Evolutionary conservation across 805 yeast genomes (phyloP), one percentile per base, ranked within the genome.

Genomic region (Metschnikowia bowlesiae): DNA sequence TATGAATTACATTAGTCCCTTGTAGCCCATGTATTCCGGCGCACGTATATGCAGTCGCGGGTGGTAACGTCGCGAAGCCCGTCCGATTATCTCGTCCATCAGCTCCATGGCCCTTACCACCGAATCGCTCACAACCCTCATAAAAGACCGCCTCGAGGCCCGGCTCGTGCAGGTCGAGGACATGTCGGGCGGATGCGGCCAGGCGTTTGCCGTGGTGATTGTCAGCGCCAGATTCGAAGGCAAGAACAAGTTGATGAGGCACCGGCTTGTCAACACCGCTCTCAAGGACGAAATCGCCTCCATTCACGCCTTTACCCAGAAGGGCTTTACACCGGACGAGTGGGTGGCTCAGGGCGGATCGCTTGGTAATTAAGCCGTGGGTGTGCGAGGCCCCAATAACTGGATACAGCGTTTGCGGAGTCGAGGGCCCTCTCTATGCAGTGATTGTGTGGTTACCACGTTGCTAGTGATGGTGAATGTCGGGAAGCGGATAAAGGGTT

Each of bases 281-380:
- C 74, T 94, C 54, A 84, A 85, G 59, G 89, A 85, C n/a, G 96
- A 91, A 65, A 88, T 94, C 32, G 84, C 87, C 0, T 69, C 75
- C 5, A 91, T 94, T 41, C 99, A 94, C 68, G 98, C 99, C 0
- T 94, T 95, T 66, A 89, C 97, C 0, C 97, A 94, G 62, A 90
- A 89, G 69, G 87, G 74, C 10, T 92, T 83, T 63, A 91, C 97
- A 0, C 82, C 84, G 1, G 87, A 80, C n/a, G 99, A 92, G 66
- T 92, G 97, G 96, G 48, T 47, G 34, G 60, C 61, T 4, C 77
- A 72, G 51, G 75, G 74, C 6, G 75, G 75, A 2, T n/a, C 39
- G 26, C 50, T 53, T 13, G 22, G 22, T 1, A 22, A 22, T 22
- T 22, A 1, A 22, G 22, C 22, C 1, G 22, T 16, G 18, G 18